Evolutionary conservation across 164 flowering plant genomes (phyloP), one percentile per base, ranked within the genome.

Genomic region (Nymphaea thermarum): DNA sequence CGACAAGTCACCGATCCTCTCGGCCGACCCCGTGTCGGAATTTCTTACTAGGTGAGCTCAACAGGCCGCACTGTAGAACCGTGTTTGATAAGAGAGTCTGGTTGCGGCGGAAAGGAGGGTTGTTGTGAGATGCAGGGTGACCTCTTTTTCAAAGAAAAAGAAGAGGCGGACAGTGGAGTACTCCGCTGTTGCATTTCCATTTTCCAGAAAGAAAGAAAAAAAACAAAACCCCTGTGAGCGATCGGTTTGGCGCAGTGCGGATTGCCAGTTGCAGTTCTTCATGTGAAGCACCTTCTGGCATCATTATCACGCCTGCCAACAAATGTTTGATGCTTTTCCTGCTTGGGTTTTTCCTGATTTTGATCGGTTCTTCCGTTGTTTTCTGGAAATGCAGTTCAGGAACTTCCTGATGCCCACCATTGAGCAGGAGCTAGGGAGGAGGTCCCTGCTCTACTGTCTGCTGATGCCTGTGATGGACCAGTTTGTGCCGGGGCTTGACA

Each of bases 401-500:
- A 69, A 94, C 98, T 25, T 94, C 98, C 60, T 91, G 86, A 94
- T 91, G 97, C 97, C 98, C 3, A 89, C 97, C 5, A 88, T 89
- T 41, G 91, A 87, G 60, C 96, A 91, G 63, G 97, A 93, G 74
- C 74, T 89, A 0, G 88, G 73, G 60, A 80, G 98, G 77, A 77
- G 98, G 69, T 80, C 87, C 8, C 59, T 85, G 53, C 82, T 93
- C 0, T 91, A 91, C 77, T 89, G 97, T 75, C 81, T 93, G 4
- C 73, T 93, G 60, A 93, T 94, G 97, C 98, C 98, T 3, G 97
- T 94, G 73, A 94, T 94, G 97, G 80, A 82, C 83, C 95, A 91
- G 64, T 82, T 68, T 63, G 68, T 91, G 45, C 74, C 82, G 0
- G 93, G 88, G 0, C 84, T 91, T 3, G 98, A 89, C 60, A 74